Conservation (phyloP, 139 green algal genomes). For the Chlamydomonas sphaeroides region DNA sequence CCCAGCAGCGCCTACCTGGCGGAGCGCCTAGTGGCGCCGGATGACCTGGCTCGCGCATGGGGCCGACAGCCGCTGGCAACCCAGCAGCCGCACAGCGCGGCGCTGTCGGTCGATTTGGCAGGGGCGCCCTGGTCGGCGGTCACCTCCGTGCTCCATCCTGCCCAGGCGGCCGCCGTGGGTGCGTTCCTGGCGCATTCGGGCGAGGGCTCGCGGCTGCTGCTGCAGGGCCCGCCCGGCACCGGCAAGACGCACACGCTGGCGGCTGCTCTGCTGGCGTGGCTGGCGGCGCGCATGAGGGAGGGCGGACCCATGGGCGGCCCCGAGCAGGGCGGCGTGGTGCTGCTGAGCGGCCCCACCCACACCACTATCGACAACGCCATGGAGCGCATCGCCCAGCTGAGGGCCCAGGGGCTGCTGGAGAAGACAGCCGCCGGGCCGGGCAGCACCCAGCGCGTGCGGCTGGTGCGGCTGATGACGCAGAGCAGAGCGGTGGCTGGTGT, state of each 20-base stretch:
- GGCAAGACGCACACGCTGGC: slow-evolving; percentile 44
- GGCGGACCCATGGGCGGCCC: slow-evolving; percentile 20
- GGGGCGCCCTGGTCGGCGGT: not conserved
- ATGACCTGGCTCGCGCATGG: no score
- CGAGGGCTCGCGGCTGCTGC: not conserved
- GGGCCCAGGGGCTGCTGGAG: no score
- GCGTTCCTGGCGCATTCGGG: not conserved
- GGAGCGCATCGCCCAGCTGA: slow-evolving; percentile 17
- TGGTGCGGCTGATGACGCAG: not conserved
- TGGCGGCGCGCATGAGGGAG: not conserved
- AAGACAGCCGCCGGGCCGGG: no score
- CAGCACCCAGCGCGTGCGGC: no score
- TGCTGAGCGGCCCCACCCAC: slow-evolving; percentile 23
- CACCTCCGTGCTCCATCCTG: not conserved
- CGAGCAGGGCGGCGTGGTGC: not conserved
- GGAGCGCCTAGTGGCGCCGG: not conserved
- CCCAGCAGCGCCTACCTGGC: slow-evolving; percentile 32
- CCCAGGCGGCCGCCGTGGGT: not conserved
- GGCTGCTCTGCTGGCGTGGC: not conserved
- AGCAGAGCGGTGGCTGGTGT: no score
- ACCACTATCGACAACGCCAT: slow-evolving; percentile 19
- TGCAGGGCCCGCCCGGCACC: slow-evolving; percentile 22
- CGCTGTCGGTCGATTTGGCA: no score
- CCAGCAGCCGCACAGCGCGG: no score
- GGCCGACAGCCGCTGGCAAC: no score